A percentile compares a stretch with the other conserved stretches of the same genome.
Conservation (phyloP, 2,329 filamentous ascomycete genomes). For the Colletotrichum theobromicola region DNA sequence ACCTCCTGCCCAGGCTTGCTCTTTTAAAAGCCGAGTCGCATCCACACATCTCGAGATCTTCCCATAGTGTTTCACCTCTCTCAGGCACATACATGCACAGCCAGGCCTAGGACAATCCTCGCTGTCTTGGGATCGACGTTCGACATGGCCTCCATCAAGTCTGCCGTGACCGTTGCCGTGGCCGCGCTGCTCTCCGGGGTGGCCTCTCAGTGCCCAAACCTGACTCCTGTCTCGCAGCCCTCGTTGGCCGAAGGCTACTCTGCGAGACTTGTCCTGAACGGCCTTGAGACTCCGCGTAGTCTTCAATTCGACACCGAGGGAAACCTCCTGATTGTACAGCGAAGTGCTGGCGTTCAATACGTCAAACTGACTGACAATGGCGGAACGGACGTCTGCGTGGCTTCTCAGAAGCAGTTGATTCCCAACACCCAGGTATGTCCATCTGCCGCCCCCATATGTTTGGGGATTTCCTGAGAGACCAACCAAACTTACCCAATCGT, state of each 20-base stretch:
- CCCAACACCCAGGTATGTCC: conserved; percentile 28
- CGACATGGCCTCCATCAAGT: conserved; percentile 5
- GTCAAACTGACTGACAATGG: conserved; percentile 36
- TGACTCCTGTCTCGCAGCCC: conserved; percentile 15
- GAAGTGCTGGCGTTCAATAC: conserved; percentile 34
- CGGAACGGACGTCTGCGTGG: conserved; percentile 32
- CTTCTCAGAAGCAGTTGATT: conserved; percentile 31
- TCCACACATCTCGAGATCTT: not conserved
- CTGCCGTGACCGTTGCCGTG: not conserved
- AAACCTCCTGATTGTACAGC: conserved; percentile 41
- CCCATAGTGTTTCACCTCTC: not conserved
- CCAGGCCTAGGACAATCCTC: not conserved
- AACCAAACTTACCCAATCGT: not conserved
- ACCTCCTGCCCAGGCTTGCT: not conserved
- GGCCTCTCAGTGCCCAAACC: conserved; percentile 7
- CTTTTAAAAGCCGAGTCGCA: not conserved
- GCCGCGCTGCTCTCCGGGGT: not conserved
- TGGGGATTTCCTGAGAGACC: not conserved
- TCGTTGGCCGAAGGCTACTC: conserved; percentile 28
- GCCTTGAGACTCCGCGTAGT: conserved; percentile 31
- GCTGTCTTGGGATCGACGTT: not conserved
- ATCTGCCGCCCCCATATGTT: not conserved
- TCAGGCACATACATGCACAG: not conserved
- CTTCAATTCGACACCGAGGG: conserved; percentile 39
- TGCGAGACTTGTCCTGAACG: conserved; percentile 30